A percentile compares a stretch with the other conserved stretches of the same genome.
Evolutionary conservation across 805 yeast species (phyloP).

Genomic region (Debaryomyces tyrocola): DNA sequence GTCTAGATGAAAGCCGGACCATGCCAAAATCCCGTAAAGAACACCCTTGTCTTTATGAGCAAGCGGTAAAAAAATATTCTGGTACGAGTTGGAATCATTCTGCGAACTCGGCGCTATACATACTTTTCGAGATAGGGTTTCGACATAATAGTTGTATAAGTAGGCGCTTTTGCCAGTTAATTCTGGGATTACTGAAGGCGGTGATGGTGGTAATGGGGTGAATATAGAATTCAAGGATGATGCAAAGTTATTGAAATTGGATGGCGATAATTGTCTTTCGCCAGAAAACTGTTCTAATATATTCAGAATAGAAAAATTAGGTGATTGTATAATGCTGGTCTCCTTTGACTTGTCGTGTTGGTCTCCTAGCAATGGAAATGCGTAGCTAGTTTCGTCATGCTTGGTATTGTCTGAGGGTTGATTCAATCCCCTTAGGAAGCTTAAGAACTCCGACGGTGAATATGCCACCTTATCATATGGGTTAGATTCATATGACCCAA

Average conservation of each 20-base stretch:
- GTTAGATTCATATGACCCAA: not conserved
- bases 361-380: not conserved
- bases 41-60: conserved; percentile 54
- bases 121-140: conserved; percentile 41
- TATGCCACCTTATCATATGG: conserved; percentile 4
- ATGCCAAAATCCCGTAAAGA: conserved; percentile 51
- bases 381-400: not conserved
- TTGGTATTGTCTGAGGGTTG: conserved; percentile 6
- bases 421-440: conserved; percentile 23
- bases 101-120: conserved; percentile 48
- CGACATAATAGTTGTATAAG: conserved; percentile 50
- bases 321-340: not conserved
- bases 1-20: conserved; percentile 56
- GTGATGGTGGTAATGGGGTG: conserved; percentile 33
- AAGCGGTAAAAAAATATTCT: conserved; percentile 53
- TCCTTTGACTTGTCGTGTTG: conserved; percentile 2
- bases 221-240: conserved; percentile 20
- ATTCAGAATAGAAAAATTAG: not conserved
- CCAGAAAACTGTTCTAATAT: not conserved
- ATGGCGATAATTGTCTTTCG: not conserved
- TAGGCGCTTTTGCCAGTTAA: conserved; percentile 34
- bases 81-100: conserved; percentile 48
- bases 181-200: conserved; percentile 25
- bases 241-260: conserved; percentile 3
- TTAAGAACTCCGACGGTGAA: conserved; percentile 24